Base-by-base conservation (phyloP, 805 yeast species). In the Ogataea chonburiensis region DNA sequence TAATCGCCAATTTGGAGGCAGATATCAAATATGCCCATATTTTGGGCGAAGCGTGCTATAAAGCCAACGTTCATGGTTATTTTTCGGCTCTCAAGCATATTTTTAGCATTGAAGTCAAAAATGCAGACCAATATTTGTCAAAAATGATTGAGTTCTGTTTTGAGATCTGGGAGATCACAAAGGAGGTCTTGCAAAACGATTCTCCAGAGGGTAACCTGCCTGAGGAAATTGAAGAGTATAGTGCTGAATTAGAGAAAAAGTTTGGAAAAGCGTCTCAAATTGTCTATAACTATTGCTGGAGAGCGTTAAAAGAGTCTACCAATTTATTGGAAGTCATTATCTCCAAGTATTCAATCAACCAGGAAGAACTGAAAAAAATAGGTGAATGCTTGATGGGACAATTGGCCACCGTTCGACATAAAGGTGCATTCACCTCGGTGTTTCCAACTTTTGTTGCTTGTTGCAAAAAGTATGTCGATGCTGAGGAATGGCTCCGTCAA, bases 361-460 rank as follows among this genome's bases (percentile, higher is more conserved):
- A 56, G 11, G 47, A 46, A 3, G 24, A 28, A 6, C 52, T 72
- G n/a, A 32, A 64, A 10, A 31, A 45, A 3, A 48, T 68, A 19
- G 86, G 93, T 8, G 69, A 73, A 1, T 51, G 81, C 5, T 57
- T 86, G 3, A 67, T 83, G 39, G 71, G 65, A 8, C 95, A 88
- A 54, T 63, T 93, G 22, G 71, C 86, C 3, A 68, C 77, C 0
- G 81, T 89, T 14, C 75, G 89, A 28, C 98, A 93, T 50, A 73
- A 94, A 43, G 98, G 98, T 20, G 96, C 97, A 0, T 86, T 91
- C 44, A 81, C 94, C 7, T 79, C 97, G 0, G 82, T 89, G 0
- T 80, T 85, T 45, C 96, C 96, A 5, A 75, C 93, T 0, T 86
- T 84, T 49, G 70, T 79, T 10, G 69, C 78, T 5, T 73, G 81